Base-by-base conservation (phyloP, 257 asterid species). In the Asclepias syriaca region DNA sequence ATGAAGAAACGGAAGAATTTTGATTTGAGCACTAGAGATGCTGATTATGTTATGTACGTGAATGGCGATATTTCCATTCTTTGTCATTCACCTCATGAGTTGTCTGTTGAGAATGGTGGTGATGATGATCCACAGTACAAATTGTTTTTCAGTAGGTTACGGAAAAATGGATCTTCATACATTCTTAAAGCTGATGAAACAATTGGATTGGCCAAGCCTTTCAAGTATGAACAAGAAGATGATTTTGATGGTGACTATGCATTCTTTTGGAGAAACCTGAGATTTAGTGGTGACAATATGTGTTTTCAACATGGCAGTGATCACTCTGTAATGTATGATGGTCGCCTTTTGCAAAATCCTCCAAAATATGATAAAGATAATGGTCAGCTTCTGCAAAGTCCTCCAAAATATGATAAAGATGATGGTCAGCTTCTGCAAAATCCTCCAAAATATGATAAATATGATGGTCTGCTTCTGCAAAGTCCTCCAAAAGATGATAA, bases 141-240 rank as follows among this genome's bases (percentile, higher is more conserved):
- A 16, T 18, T 63, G 67, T 63, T 63, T 16, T 4, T 32, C 5
- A 34, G 46, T 63, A 16, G 43, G 43, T 63, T 63, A 22, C 16
- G 14, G 67, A 63, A 16, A 37, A 6, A 63, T 63, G 49, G 67
- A 63, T 63, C 24, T 63, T 63, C 67, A 2, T 63, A 63, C 43
- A 27, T 63, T 32, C 67, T 63, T 6, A 4, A 63, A 34, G 67
- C 6, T 63, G 43, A 63, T 63, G 50, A 37, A 18, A 32, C 13
- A 37, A 64, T 18, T 64, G 67, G 67, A 22, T 63, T 63, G 49
- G 16, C 24, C 24, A 6, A 63, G 49, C 22, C 67, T 34, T 2
- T 63, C 4, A 7, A 15, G 14, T 63, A 63, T 63, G 59, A 54
- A 19, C 9, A 54, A 54, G 59, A 54, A 54, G 59, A 54, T 54